These are phyloP conservation scores for Fusarium metavorans DNA, from an alignment of 2,329 filamentous ascomycete species.

Conservation along the genomic window DNA sequence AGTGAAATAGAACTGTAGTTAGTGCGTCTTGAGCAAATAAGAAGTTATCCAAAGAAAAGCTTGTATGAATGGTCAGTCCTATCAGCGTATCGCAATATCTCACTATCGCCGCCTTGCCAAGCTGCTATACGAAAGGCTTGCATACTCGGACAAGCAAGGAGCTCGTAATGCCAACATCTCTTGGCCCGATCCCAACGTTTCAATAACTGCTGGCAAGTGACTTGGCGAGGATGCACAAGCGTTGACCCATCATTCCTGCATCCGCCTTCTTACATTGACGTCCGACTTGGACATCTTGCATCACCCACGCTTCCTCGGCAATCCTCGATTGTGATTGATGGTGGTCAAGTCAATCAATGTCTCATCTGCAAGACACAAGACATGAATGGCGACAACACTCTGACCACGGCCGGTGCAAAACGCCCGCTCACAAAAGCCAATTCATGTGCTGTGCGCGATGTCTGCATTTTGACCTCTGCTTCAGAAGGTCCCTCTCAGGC, in stretches of 20 bases:
- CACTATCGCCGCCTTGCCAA: neutral
- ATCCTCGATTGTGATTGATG: slow-evolving; percentile 14
- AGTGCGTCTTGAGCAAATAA: neutral
- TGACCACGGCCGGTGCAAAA: slow-evolving; percentile 5
- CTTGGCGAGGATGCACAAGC: neutral
- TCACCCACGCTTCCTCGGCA: neutral
- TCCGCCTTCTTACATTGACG: neutral
- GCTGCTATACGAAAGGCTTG: neutral
- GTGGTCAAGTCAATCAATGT: neutral
- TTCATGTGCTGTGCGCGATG: neutral
- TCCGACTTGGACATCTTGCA: slow-evolving; percentile 10
- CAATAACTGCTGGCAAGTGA: neutral
- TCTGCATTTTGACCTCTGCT: slow-evolving; percentile 2
- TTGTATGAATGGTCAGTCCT: neutral
- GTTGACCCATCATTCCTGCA: slow-evolving; percentile 6
- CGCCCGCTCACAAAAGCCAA: slow-evolving; percentile 9
- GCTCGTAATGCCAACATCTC: neutral
- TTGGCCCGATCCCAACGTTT: neutral
- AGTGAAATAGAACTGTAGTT: neutral
- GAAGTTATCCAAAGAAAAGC: neutral
- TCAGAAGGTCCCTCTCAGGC: slow-evolving; percentile 12
- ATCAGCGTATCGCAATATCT: neutral
- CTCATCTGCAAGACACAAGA: slow-evolving; percentile 9
- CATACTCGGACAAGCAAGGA: neutral
- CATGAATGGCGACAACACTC: slow-evolving; percentile 13